These are phyloP conservation scores for Linnemannia schmuckeri DNA, from an alignment of 192 early-diverging fungal genomes.

Conservation along the genomic window DNA sequence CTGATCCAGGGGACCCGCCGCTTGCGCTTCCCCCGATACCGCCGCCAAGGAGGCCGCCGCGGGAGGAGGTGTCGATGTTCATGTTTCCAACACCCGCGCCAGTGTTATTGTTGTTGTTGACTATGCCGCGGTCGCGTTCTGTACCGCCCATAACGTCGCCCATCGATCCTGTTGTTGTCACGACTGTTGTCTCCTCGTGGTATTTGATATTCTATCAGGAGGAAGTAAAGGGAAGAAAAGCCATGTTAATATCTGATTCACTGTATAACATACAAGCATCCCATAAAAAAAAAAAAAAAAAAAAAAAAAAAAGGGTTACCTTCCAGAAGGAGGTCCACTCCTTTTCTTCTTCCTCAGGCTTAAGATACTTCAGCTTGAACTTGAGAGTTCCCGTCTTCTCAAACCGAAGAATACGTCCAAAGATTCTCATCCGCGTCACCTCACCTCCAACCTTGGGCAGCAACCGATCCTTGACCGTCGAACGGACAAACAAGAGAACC, in stretches of 20 bases:
- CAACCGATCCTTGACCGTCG: constrained; percentile 72
- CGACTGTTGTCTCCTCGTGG: constrained; percentile 26
- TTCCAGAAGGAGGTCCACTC: constrained; percentile 37
- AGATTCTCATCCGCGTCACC: constrained; percentile 68
- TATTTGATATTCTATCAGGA: constrained; percentile 24
- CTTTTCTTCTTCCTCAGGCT: constrained; percentile 26
- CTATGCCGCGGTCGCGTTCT: constrained; percentile 1
- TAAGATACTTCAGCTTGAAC: constrained; percentile 22
- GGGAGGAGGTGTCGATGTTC: constrained; percentile 10
- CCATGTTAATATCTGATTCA: background rate
- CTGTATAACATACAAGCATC: no score
- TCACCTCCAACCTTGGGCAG: constrained; percentile 73
- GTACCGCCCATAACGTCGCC: constrained; percentile 35
- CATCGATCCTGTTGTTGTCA: constrained; percentile 35
- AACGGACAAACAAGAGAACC: constrained; percentile 68
- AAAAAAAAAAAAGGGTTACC: background rate
- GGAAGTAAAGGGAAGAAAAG: background rate
- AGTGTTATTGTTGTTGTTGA: no score
- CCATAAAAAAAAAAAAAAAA: no score
- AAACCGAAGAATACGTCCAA: constrained; percentile 70
- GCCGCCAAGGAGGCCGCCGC: background rate
- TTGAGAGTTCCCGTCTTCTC: constrained; percentile 20
- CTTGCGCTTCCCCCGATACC: background rate
- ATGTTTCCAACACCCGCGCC: background rate
- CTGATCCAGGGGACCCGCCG: background rate